Base-by-base conservation (phyloP, 805 yeast genomes). In the Cyberlindnera samutprakarnensis region DNA sequence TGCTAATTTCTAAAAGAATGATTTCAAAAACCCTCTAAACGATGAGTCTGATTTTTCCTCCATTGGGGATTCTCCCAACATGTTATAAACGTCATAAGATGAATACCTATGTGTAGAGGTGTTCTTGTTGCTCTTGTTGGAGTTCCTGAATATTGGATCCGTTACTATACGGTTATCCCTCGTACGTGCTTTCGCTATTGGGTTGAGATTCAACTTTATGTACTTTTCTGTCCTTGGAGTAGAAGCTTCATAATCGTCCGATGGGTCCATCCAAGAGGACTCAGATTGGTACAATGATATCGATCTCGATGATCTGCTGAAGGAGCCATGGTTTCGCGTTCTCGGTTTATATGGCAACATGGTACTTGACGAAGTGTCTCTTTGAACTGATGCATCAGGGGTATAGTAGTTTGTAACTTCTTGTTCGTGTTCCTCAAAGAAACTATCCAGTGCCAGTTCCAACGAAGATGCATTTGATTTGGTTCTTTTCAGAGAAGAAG, bases 221-320 rank as follows among this genome's bases (percentile, higher is more conserved):
- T 50, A 50, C 13, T 51, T 25, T 18, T 42, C 30, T 5, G 49
- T 43, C 10, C 36, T 32, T 4, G 52, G 53, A 4, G 55, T 48
- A 3, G 42, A 36, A 2, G 43, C 25, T 17, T 25, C 6, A 4
- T 37, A n/a, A 15, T 32, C 32, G 7, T 34, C 39, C 32, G 51
- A 43, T 4, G 74, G 68, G 33, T 70, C 75, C 75, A 70, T 69
- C 76, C 77, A 71, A 34, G 62, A 65, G 14, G 66, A 58, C 25
- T 66, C 72, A 11, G 65, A 52, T 3, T 57, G 49, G 42, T 68
- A 63, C 25, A 65, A 25, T 4, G 57, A 47, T 12, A 46, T 31
- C 3, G 44, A 34, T 18, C 43, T 27, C 4, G 47, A 44, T 5
- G 48, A 41, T 27, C 43, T 19, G 7, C 37, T 24, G 15, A n/a